A percentile compares a stretch with the other conserved stretches of the same genome.
These are phyloP conservation scores for Coemansia reversa DNA, from an alignment of 192 early-diverging fungal genomes.

Conservation along the genomic window DNA sequence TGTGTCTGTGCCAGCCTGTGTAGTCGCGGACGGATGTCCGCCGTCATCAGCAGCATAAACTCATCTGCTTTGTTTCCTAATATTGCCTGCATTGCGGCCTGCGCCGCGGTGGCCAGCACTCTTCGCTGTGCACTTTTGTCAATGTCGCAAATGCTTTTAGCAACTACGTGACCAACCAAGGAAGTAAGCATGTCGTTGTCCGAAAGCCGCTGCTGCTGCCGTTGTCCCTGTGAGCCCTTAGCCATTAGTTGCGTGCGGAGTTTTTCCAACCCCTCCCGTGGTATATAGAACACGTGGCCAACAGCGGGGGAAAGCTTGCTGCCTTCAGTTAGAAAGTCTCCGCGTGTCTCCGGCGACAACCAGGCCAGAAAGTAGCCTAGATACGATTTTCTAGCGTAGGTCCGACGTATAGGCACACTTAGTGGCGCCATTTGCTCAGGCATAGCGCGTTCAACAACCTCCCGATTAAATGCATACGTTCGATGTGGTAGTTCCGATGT, in stretches of 20 bases:
- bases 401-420: neutral
- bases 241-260: neutral
- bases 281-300: slow-evolving; percentile 6
- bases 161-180: slow-evolving; percentile 11
- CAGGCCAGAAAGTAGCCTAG: slow-evolving; percentile 31
- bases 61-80: neutral
- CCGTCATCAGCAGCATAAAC: slow-evolving; percentile 4
- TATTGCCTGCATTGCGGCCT: neutral
- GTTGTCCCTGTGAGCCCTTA: too few species aligned
- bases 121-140: neutral
- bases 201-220: slow-evolving; percentile 2
- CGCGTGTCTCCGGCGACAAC: slow-evolving; percentile 41
- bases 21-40: slow-evolving; percentile 20
- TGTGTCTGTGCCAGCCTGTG: neutral
- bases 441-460: slow-evolving; percentile 14
- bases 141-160: neutral
- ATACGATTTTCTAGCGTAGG: slow-evolving; percentile 13
- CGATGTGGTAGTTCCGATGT: slow-evolving; percentile 2
- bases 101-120: neutral
- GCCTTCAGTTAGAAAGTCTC: slow-evolving; percentile 5
- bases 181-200: slow-evolving; percentile 29
- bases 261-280: neutral
- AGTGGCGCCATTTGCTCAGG: slow-evolving; percentile 21
- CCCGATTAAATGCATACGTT: slow-evolving; percentile 37
- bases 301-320: neutral